Base-by-base conservation (phyloP, 768 basidiomycete species). In the Suillus bovinus region DNA sequence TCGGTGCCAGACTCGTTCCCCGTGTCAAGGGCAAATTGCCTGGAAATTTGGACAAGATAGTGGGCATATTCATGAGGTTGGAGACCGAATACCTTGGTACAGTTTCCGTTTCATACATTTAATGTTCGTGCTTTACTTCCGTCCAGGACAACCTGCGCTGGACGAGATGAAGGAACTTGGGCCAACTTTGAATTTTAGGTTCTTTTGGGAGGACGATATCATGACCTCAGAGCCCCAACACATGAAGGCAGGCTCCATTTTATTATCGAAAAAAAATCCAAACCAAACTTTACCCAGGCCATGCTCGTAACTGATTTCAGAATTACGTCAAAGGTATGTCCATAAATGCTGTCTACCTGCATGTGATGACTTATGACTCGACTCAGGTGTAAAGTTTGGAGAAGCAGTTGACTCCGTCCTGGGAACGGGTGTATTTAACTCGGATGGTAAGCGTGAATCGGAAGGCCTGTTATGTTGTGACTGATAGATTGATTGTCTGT, bases 371-470 rank as follows among this genome's bases (percentile, higher is more conserved):
- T 34, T n/a, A 34, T 39, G 6, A 17, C 33, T 55, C 36, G 22
- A 17, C 17, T 8, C 62, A 81, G 79, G 79, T 1, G 67, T 65
- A 13, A 67, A 64, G 20, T 78, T 81, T 59, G 67, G 67, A 44
- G 62, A 67, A 44, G 68, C 70, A 17, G 71, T 76, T 14, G 49
- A 70, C 31, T 66, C 68, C 16, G 70, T 84, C 20, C 67, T 84
- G 14, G 84, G 84, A 20, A 79, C 75, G 0, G 86, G 86, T 5
- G 80, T 86, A 5, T 41, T 89, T n/a, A 85, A 89, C 33, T 39
- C 38, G 16, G 38, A 39, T 17, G 38, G 38, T 39, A 39, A 39
- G 38, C 16, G 38, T 39, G 38, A 14, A 17, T 39, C 7, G 5
- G 16, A 14, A 1, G 16, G 38, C 38, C 16, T 2, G 22, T 27